Evolutionary conservation across 768 basidiomycete species (phyloP), one percentile per base, ranked within the genome.

Genomic region (Hydnum rufescens): DNA sequence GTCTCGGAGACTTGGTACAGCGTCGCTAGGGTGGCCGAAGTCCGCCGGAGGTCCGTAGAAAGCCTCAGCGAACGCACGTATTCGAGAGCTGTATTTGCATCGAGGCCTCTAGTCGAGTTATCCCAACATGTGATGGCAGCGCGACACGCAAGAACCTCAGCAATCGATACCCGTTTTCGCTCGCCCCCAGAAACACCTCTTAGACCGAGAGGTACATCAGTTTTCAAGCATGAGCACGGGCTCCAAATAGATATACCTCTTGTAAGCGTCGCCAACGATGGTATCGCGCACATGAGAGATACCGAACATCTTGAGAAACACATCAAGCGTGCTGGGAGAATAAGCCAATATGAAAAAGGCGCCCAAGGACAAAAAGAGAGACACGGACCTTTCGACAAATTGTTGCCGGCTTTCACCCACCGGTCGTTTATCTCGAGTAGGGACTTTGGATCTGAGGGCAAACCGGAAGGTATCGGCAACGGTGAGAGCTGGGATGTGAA

Each of bases 1-100:
- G 32, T 30, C 16, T 51, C 42, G 79, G 78, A 8, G 4, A 82
- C 86, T 64, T 89, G 86, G 64, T 89, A 88, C 32, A 90, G 74
- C 0, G 82, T 80, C n/a, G 83, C 81, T 53, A 89, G 72, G 0
- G 79, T 84, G n/a, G n/a, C n/a, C 0, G 79, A 81, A 64, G 79
- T 78, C 4, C 78, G 75, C 18, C 80, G 70, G n/a, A 86, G 66
- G 60, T 93, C 87, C 18, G 89, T 89, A 71, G 85, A 77, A 32
- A 86, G 68, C 18, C 87, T 73, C 51, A 93, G 66, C 39, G 78
- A 77, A 64, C 77, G 83, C 53, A 74, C 76, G 58, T 85, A 92
- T 61, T 93, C 89, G 47, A 89, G 70, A 1, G 88, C 88, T 4
- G 88, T 92, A 2, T 84, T 85, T 0, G 87, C 84, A 57, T 87